phyloP scores from a whole-genome alignment of 2,329 filamentous ascomycete species.

The Aspergillus udagawae region DNA sequence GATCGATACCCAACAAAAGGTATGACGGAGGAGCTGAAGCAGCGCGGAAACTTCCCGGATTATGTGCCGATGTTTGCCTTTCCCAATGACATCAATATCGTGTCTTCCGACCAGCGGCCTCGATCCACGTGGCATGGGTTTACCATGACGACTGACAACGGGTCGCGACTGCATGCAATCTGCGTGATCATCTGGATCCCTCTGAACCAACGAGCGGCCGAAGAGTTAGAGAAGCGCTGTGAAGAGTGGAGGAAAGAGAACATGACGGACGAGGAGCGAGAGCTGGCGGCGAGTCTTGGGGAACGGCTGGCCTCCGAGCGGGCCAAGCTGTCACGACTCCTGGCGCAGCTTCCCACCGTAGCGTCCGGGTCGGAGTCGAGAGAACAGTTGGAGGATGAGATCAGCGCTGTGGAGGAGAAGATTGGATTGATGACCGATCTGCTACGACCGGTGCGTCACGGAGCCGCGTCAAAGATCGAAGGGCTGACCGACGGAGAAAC shows the following conservation, averaged over 20 bases:
- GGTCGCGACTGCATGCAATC: conserved; percentile 86
- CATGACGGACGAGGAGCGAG: conserved; percentile 97
- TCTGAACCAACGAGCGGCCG: conserved; percentile 73
- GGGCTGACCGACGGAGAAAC: conserved; percentile 93
- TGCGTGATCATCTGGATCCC: conserved; percentile 92
- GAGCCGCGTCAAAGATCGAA: conserved; percentile 94
- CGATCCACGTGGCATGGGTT: conserved; percentile 99
- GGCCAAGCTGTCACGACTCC: conserved; percentile 80
- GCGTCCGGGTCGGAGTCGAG: conserved; percentile 76
- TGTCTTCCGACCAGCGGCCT: conserved; percentile 89
- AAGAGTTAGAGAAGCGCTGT: conserved; percentile 68
- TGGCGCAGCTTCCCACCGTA: conserved; percentile 76
- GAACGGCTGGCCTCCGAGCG: conserved; percentile 82
- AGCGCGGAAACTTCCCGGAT: conserved; percentile 84
- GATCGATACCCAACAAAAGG: conserved; percentile 87
- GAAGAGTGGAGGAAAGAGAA: conserved; percentile 85
- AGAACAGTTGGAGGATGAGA: conserved; percentile 86
- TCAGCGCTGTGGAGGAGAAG: conserved; percentile 94
- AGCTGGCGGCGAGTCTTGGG: conserved; percentile 86
- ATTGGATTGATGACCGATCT: conserved; percentile 96
- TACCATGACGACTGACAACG: conserved; percentile 92
- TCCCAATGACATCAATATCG: conserved; percentile 94
- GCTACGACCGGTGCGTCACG: conserved; percentile 84
- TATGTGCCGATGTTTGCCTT: conserved; percentile 99
- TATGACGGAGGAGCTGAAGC: conserved; percentile 72